These are phyloP conservation scores for Phytophthora macrochlamydospora DNA, from an alignment of 352 stramenopile species.

Conservation along the genomic window DNA sequence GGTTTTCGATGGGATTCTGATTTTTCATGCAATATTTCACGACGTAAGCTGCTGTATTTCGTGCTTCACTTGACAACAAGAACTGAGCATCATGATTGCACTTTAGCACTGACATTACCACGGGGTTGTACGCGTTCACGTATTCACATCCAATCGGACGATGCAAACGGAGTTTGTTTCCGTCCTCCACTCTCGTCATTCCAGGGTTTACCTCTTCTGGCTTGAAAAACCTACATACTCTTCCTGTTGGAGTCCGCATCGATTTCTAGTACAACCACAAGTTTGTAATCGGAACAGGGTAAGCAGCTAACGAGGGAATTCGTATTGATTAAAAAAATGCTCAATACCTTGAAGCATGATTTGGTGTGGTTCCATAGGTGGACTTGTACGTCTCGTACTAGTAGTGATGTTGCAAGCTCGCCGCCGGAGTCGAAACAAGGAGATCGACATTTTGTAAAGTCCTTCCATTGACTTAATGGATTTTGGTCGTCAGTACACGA, in stretches of 20 bases:
- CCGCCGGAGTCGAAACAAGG: not conserved
- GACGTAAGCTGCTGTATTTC: conserved; percentile 21
- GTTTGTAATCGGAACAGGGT: not conserved
- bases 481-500: not conserved
- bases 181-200: conserved; percentile 1
- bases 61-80: conserved; percentile 1
- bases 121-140: conserved; percentile 23
- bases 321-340: no score
- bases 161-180: conserved; percentile 1
- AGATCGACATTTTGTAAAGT: conserved; percentile 7
- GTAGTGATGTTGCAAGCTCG: not conserved
- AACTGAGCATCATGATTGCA: conserved; percentile 34
- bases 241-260: conserved; percentile 4
- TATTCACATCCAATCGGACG: conserved; percentile 24
- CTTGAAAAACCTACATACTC: conserved; percentile 19
- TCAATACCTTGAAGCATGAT: conserved; percentile 17
- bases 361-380: conserved; percentile 23
- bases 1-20: conserved; percentile 20
- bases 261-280: conserved; percentile 3
- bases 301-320: not conserved
- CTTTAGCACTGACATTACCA: conserved; percentile 10
- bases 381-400: conserved; percentile 17
- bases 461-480: not conserved
- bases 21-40: conserved; percentile 30
- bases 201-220: conserved; percentile 1